These are phyloP conservation scores for Tulasnella sp. DNA, from an alignment of 768 basidiomycete genomes.

Conservation along the genomic window DNA sequence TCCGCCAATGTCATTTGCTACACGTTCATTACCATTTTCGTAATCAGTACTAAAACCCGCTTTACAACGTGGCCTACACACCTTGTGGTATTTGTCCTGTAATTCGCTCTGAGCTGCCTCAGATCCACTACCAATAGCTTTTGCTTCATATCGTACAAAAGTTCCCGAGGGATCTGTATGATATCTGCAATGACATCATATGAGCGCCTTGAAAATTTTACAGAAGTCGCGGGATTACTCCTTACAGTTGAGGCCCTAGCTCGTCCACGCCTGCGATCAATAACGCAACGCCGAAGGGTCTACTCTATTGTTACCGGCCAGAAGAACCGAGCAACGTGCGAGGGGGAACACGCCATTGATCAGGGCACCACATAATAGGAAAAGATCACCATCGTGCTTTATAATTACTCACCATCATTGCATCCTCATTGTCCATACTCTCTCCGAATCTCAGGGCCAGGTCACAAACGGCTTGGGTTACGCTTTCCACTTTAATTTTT, in stretches of 20 bases:
- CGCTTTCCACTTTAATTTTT: slow-evolving; percentile 91
- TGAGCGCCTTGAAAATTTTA: neutral
- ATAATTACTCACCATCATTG: slow-evolving; percentile 66
- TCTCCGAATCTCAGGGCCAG: slow-evolving; percentile 93
- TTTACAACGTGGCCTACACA: slow-evolving; percentile 31
- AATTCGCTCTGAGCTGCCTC: slow-evolving; percentile 95
- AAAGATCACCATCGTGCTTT: too few species aligned
- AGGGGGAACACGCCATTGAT: too few species aligned
- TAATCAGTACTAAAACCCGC: neutral
- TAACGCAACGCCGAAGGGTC: slow-evolving; percentile 95
- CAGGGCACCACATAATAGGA: too few species aligned
- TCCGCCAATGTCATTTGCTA: slow-evolving; percentile 86
- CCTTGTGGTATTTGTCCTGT: slow-evolving; percentile 95
- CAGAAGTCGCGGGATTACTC: slow-evolving; percentile 14
- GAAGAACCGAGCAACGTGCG: neutral
- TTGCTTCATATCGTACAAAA: slow-evolving; percentile 91
- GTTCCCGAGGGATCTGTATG: slow-evolving; percentile 99
- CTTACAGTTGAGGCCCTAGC: slow-evolving; percentile 87
- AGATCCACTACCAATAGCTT: slow-evolving; percentile 95
- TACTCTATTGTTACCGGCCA: slow-evolving; percentile 35
- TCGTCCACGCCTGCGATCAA: slow-evolving; percentile 97
- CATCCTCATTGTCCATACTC: slow-evolving; percentile 97
- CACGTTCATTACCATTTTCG: neutral
- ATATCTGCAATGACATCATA: slow-evolving; percentile 41
- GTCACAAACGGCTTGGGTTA: slow-evolving; percentile 96